Conservation (phyloP, 352 stramenopile species). For the Pythium guiyangense region DNA sequence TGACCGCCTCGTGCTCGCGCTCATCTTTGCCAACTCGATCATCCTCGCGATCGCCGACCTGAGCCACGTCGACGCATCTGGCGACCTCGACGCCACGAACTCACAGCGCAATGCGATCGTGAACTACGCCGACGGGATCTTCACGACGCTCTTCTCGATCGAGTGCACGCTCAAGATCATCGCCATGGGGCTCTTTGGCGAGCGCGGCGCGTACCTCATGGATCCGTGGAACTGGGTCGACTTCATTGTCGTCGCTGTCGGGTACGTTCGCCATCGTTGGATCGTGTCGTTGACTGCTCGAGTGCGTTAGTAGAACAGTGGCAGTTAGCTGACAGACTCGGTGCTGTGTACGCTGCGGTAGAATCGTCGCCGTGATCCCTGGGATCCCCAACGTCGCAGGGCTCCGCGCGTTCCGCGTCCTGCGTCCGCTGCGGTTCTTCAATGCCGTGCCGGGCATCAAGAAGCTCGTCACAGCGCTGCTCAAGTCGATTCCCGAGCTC, state of each 20-base stretch:
- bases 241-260: conserved; percentile 82
- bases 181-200: conserved; percentile 67
- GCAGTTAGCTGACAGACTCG: too few relatives aligned
- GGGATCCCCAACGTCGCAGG: conserved; percentile 38
- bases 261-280: conserved; percentile 13
- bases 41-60: conserved; percentile 72
- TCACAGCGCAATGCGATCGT: conserved; percentile 47
- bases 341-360: neutral
- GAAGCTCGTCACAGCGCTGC: conserved; percentile 72
- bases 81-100: conserved; percentile 24
- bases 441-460: conserved; percentile 67
- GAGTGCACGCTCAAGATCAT: conserved; percentile 88
- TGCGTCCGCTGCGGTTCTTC: conserved; percentile 49
- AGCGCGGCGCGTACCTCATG: conserved; percentile 64
- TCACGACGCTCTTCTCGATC: conserved; percentile 76
- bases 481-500: conserved; percentile 72
- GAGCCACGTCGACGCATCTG: conserved; percentile 28
- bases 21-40: conserved; percentile 81
- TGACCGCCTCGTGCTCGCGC: conserved; percentile 61
- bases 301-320: too few relatives aligned
- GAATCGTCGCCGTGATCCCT: conserved; percentile 33
- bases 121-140: conserved; percentile 47
- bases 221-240: conserved; percentile 90
- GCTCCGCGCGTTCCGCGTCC: conserved; percentile 46
- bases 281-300: too few relatives aligned